Evolutionary conservation across 176 grass and related monocot genomes (phyloP), one percentile per base, ranked within the genome.

Genomic region (Secale cereale): DNA sequence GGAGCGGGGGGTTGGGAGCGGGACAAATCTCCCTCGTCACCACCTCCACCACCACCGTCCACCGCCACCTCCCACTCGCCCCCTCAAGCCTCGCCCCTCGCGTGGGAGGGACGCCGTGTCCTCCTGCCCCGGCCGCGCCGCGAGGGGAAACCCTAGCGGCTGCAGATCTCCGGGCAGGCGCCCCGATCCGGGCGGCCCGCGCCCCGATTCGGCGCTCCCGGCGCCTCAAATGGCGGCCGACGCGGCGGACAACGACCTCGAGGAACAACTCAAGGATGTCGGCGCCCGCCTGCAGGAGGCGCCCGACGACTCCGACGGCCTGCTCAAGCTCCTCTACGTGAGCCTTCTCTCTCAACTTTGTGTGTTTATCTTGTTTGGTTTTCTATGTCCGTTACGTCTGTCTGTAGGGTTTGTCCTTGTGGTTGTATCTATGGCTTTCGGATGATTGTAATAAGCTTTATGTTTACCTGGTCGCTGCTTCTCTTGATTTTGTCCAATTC

Each of bases 311-410:
- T 61, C 65, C 28, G 77, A 84, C 13, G 86, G 85, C 59, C 86
- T 95, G 25, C 86, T 95, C 60, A 62, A 76, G 25, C 90, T 95
- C 82, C 90, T 95, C 65, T 22, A 74, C n/a, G 93, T 95, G 81
- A 87, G 77, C 14, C 67, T 59, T 33, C 74, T 87, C 5, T 54
- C 71, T 28, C 5, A 32, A 6, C 60, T 76, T 59, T 33, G 10
- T 46, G 3, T 50, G 28, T 76, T 76, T 39, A 11, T 29, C 13
- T 63, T 62, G 37, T 1, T 22, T 59, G 66, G 22, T 25, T 71
- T 19, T 71, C 15, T 36, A 33, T 35, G 37, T 36, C 78, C 14
- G 43, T 35, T 83, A 32, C 63, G 62, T 71, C 48, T 77, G 20
- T 19, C 10, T 78, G 27, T 65, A 20, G 41, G 20, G 56, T 20